Percentiles rank a stretch among this genome's conserved stretches.
Conservation (phyloP, 176 grass and related monocot genomes). For the Aegilops umbellulata region DNA sequence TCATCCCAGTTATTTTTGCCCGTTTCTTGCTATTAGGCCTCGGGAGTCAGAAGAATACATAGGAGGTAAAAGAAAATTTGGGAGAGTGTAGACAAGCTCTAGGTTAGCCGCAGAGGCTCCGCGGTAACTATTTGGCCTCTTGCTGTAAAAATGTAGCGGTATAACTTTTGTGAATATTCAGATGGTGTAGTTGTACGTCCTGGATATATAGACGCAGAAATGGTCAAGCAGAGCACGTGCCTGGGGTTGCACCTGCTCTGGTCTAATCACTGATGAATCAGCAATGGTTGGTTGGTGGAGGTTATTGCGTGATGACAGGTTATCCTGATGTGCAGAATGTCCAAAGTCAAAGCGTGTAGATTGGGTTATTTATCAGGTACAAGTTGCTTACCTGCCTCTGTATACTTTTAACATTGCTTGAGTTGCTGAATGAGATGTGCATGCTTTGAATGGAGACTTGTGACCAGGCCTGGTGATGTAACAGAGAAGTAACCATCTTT, state of each 20-base stretch:
- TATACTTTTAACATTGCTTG: neutral
- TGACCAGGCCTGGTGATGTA: neutral
- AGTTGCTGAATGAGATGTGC: neutral
- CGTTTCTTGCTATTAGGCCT: neutral
- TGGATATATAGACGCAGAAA: neutral
- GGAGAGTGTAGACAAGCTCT: conserved; percentile 29
- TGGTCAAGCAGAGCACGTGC: conserved; percentile 20
- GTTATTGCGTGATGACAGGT: neutral
- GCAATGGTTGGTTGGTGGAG: neutral
- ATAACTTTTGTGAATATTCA: conserved; percentile 19
- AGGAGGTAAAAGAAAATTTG: too few species aligned
- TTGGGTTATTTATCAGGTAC: neutral
- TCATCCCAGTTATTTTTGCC: conserved; percentile 24
- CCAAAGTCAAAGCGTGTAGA: neutral
- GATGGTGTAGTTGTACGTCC: conserved; percentile 6
- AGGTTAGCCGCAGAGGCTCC: conserved; percentile 27
- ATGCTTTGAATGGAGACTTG: conserved; percentile 19
- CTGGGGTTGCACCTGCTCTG: neutral
- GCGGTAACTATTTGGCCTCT: conserved; percentile 33
- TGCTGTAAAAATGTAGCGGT: conserved; percentile 52
- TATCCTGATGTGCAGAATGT: neutral
- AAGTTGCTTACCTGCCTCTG: neutral
- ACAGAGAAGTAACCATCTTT: neutral
- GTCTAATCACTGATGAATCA: neutral
- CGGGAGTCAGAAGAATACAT: neutral